These are phyloP conservation scores for Podospora bellae-mahoneyi DNA, from an alignment of 495 filamentous ascomycete genomes.

Conservation along the genomic window DNA sequence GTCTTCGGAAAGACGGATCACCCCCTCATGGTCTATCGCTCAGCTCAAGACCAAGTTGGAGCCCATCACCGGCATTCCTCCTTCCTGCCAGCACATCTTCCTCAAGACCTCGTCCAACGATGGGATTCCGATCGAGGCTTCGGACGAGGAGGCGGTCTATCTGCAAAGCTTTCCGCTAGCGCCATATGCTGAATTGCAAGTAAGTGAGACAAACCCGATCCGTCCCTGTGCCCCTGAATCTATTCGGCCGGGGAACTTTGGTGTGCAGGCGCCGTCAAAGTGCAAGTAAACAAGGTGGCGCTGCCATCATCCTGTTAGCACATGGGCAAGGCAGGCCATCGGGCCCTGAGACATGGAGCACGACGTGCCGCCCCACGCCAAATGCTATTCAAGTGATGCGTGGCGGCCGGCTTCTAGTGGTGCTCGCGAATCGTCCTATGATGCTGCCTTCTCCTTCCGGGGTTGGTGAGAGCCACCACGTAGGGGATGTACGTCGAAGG, in stretches of 20 bases:
- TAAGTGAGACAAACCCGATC: conserved; percentile 47
- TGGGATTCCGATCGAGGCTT: conserved; percentile 55
- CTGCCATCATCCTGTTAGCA: conserved; percentile 3
- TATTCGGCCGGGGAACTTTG: conserved; percentile 1
- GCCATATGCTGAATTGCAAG: conserved; percentile 72
- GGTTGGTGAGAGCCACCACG: neutral
- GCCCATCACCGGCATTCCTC: conserved; percentile 88
- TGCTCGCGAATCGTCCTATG: conserved; percentile 3
- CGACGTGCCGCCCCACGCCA: neutral
- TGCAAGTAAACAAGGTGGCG: conserved; percentile 9
- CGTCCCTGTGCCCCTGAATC: neutral
- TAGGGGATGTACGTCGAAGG: neutral
- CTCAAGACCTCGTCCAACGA: conserved; percentile 57
- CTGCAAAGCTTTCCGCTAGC: conserved; percentile 61
- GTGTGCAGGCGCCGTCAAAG: conserved; percentile 5
- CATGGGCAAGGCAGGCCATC: neutral
- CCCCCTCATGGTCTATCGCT: conserved; percentile 85
- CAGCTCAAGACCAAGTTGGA: conserved; percentile 88
- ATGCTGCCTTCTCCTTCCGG: conserved; percentile 1
- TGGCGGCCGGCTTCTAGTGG: neutral
- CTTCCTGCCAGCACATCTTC: conserved; percentile 68
- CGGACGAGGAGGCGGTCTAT: conserved; percentile 63
- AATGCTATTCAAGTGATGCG: conserved; percentile 2
- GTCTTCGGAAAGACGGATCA: conserved; percentile 80
- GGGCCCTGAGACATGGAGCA: conserved; percentile 1